Percentiles rank a stretch among this genome's conserved stretches.
Conservation (phyloP, 129 eudicot species). For the Saussurea involucrata region DNA sequence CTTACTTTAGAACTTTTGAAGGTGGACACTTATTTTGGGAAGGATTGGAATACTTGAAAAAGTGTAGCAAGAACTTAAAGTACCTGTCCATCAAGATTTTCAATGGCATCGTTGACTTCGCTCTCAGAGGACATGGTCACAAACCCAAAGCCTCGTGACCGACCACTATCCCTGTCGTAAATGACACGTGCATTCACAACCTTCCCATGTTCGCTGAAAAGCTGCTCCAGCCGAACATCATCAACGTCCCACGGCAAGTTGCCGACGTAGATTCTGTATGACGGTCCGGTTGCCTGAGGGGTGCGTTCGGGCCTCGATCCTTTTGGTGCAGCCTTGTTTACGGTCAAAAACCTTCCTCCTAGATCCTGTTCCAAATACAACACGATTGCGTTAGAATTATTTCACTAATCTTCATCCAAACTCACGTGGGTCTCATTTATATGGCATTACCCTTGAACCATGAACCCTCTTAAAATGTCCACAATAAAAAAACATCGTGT, state of each 20-base stretch:
- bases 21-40: not conserved
- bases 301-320: conserved; percentile 62
- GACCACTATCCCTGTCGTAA: conserved; percentile 69
- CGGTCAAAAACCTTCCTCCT: conserved; percentile 60
- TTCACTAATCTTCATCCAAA: not conserved
- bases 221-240: conserved; percentile 60
- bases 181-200: conserved; percentile 71
- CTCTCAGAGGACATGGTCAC: conserved; percentile 71
- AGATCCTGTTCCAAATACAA: conserved; percentile 43
- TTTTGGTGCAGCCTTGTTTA: conserved; percentile 89
- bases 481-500: too few relatives aligned
- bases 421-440: too few relatives aligned
- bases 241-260: conserved; percentile 89
- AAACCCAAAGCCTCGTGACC: conserved; percentile 91
- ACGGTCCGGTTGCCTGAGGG: conserved; percentile 47
- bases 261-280: conserved; percentile 68
- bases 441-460: too few relatives aligned
- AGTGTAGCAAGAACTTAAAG: not conserved
- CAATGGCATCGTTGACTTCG: conserved; percentile 75
- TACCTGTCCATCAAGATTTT: conserved; percentile 88
- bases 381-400: not conserved
- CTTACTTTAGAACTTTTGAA: not conserved
- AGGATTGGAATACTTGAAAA: not conserved
- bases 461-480: too few relatives aligned
- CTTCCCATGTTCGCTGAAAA: conserved; percentile 79